These are phyloP conservation scores for Oryza australiensis DNA, from an alignment of 176 grass and related monocot genomes.

Conservation along the genomic window DNA sequence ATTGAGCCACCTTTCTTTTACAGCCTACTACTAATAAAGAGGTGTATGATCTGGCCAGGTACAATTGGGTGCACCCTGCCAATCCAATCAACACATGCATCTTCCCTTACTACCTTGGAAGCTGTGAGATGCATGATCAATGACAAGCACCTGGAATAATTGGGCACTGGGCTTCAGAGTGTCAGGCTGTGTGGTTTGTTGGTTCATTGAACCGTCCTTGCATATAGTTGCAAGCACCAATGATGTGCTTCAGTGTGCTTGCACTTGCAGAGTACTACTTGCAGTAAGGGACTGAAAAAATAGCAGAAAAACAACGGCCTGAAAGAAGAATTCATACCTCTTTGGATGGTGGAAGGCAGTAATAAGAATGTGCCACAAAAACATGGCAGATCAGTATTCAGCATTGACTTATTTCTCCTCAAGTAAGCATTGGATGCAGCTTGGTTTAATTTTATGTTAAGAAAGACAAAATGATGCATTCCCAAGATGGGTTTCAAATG, in stretches of 20 bases:
- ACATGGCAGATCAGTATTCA: not conserved
- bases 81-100: not conserved
- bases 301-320: not conserved
- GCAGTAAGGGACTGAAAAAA: conserved; percentile 7
- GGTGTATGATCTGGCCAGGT: not conserved
- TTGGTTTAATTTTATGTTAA: conserved; percentile 3
- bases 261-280: not conserved
- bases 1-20: not conserved
- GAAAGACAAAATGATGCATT: conserved; percentile 4
- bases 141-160: conserved; percentile 2
- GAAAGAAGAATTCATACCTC: not conserved
- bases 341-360: not conserved
- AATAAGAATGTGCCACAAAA: not conserved
- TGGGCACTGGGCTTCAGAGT: not conserved
- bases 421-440: not conserved
- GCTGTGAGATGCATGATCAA: not conserved
- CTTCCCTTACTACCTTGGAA: not conserved
- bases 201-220: conserved; percentile 12
- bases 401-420: not conserved
- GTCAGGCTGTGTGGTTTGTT: not conserved
- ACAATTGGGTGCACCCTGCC: not conserved
- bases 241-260: not conserved
- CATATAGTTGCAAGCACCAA: not conserved
- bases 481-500: not conserved
- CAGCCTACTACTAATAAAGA: not conserved